Percentiles rank a stretch among this genome's conserved stretches.
Evolutionary conservation across 2,329 filamentous ascomycete genomes (phyloP).

Genomic region (Fusarium subglutinans): DNA sequence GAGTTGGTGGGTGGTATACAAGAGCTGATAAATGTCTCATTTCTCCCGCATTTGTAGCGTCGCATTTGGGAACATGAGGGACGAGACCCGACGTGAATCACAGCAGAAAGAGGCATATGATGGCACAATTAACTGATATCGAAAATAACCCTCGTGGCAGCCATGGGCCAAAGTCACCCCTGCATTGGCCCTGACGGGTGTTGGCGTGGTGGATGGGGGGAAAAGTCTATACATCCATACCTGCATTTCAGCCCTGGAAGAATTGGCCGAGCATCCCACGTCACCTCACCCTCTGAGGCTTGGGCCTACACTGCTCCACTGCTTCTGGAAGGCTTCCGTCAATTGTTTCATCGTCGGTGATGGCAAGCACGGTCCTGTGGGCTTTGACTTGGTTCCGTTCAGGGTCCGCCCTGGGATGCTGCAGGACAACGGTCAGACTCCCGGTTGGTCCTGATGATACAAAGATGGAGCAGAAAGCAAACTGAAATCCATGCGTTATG

Average conservation of each 20-base stretch:
- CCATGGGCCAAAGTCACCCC: slow-evolving; percentile 41
- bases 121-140: slow-evolving; percentile 20
- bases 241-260: slow-evolving; percentile 37
- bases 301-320: slow-evolving; percentile 28
- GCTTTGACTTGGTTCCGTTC: slow-evolving; percentile 8
- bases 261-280: slow-evolving; percentile 18
- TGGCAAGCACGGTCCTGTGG: slow-evolving; percentile 32
- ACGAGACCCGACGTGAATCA: slow-evolving; percentile 32
- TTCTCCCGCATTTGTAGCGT: slow-evolving; percentile 26
- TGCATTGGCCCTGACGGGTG: slow-evolving; percentile 26
- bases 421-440: slow-evolving; percentile 24
- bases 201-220: slow-evolving; percentile 12
- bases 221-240: background rate
- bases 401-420: slow-evolving; percentile 31
- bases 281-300: slow-evolving; percentile 5
- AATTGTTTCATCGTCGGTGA: slow-evolving; percentile 41
- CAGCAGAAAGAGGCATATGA: slow-evolving; percentile 41
- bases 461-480: slow-evolving; percentile 14
- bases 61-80: slow-evolving; percentile 25
- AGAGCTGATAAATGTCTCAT: background rate
- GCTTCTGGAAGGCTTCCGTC: slow-evolving; percentile 44
- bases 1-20: background rate
- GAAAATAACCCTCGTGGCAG: slow-evolving; percentile 41
- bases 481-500: slow-evolving; percentile 1
- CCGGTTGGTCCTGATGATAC: slow-evolving; percentile 33